Evolutionary conservation across 371 early-diverging fungal genomes (phyloP).

Genomic region (Smittium culicis): DNA sequence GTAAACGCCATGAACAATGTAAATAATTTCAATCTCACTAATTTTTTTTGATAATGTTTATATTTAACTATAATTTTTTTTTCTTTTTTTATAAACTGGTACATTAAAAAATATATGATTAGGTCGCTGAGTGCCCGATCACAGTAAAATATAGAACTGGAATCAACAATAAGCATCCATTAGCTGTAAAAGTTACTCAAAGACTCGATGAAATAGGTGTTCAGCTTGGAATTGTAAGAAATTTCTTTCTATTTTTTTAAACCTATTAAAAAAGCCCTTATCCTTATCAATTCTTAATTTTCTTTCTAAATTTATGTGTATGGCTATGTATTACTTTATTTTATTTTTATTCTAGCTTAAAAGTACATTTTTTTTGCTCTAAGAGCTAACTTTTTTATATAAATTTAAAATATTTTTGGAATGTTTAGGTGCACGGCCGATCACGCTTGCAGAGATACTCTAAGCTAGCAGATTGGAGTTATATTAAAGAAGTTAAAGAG

Average conservation of each 20-base stretch:
- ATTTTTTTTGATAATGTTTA: too few species aligned
- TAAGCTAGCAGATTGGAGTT: conserved; percentile 80
- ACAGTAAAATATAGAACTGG: conserved; percentile 90
- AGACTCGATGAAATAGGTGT: conserved; percentile 30
- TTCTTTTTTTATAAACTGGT: too few species aligned
- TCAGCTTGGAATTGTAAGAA: not conserved
- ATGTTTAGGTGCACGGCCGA: conserved; percentile 61
- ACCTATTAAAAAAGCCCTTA: too few species aligned
- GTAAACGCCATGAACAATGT: conserved; percentile 49
- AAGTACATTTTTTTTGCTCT: too few species aligned
- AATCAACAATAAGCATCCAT: conserved; percentile 40
- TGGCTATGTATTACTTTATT: too few species aligned
- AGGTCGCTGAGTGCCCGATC: conserved; percentile 56
- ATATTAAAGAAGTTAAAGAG: conserved; percentile 48
- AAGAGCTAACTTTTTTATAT: too few species aligned
- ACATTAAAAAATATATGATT: too few species aligned
- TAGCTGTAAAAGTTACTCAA: conserved; percentile 64
- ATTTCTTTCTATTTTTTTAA: too few species aligned
- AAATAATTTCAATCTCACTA: not conserved
- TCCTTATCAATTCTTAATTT: too few species aligned
- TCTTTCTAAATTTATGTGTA: too few species aligned
- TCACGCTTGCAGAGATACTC: conserved; percentile 87
- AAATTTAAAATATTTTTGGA: not conserved
- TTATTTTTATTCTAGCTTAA: too few species aligned
- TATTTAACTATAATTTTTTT: too few species aligned